phyloP scores from a whole-genome alignment of 495 filamentous ascomycete species.

The Annulohypoxylon moriforme region DNA sequence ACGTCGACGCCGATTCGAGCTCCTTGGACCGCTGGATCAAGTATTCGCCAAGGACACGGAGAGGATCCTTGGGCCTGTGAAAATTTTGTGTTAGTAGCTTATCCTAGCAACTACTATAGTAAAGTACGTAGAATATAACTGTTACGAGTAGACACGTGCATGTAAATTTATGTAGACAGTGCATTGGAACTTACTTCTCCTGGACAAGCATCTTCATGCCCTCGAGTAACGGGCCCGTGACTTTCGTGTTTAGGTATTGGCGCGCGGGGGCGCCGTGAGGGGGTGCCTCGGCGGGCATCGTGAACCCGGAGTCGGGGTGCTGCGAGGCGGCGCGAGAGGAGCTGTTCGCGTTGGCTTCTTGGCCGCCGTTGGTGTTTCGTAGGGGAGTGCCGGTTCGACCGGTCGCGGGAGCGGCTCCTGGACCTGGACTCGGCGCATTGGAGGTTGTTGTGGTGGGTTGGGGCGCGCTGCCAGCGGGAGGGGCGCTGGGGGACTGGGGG shows the following conservation, averaged over 20 bases:
- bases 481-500: slow-evolving; percentile 34
- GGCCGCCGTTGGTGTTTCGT: slow-evolving; percentile 40
- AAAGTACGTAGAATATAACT: not conserved
- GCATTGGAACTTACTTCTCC: slow-evolving; percentile 74
- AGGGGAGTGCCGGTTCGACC: slow-evolving; percentile 55
- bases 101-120: not conserved
- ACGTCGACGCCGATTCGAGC: slow-evolving; percentile 59
- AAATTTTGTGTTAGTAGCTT: slow-evolving; percentile 39
- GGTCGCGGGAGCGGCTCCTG: slow-evolving; percentile 45
- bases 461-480: slow-evolving; percentile 28
- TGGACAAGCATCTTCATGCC: slow-evolving; percentile 90
- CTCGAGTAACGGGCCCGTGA: slow-evolving; percentile 85
- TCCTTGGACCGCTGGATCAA: slow-evolving; percentile 85
- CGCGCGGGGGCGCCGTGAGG: slow-evolving; percentile 86
- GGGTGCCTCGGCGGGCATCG: slow-evolving; percentile 64
- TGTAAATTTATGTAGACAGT: not conserved
- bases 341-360: slow-evolving; percentile 17
- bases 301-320: slow-evolving; percentile 61
- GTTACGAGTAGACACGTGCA: not conserved
- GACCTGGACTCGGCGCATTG: slow-evolving; percentile 51
- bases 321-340: slow-evolving; percentile 63
- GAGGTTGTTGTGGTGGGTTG: slow-evolving; percentile 11
- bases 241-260: slow-evolving; percentile 88
- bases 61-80: slow-evolving; percentile 79
- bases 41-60: slow-evolving; percentile 87